phyloP scores from a whole-genome alignment of 257 asterid species.

The Solanum bulbocastanum region DNA sequence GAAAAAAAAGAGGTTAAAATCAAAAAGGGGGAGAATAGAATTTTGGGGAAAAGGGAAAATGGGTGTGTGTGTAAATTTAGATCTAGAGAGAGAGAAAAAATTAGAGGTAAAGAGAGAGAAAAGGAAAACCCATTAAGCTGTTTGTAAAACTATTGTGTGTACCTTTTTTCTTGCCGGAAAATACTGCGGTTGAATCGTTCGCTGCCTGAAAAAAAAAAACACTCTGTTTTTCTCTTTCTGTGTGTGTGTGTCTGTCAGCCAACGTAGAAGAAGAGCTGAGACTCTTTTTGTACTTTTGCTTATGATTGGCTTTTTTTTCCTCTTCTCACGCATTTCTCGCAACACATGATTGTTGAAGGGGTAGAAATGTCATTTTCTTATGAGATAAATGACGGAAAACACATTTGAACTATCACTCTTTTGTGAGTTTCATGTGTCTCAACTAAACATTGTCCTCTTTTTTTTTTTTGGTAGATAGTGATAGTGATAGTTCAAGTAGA shows the following conservation, averaged over 20 bases:
- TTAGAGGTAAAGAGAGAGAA: background rate
- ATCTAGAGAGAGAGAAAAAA: background rate
- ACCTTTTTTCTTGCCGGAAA: slow-evolving; percentile 5
- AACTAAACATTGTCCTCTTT: no score
- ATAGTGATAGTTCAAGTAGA: background rate
- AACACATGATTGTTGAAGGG: background rate
- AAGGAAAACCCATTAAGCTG: background rate
- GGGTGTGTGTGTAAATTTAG: background rate
- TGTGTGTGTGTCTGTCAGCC: background rate
- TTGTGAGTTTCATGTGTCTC: background rate
- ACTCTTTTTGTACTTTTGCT: background rate
- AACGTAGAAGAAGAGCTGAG: background rate
- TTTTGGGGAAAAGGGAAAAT: background rate
- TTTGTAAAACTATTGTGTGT: background rate
- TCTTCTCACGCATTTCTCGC: background rate
- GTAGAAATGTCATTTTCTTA: background rate
- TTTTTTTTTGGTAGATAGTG: background rate
- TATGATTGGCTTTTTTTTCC: background rate
- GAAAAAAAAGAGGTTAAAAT: background rate
- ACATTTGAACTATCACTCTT: background rate
- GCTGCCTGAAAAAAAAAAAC: background rate
- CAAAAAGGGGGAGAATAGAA: no score
- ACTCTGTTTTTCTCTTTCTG: background rate
- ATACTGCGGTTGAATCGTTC: slow-evolving; percentile 11
- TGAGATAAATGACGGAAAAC: background rate